phyloP scores from a whole-genome alignment of 2,329 filamentous ascomycete species.

The Fusarium agapanthi region DNA sequence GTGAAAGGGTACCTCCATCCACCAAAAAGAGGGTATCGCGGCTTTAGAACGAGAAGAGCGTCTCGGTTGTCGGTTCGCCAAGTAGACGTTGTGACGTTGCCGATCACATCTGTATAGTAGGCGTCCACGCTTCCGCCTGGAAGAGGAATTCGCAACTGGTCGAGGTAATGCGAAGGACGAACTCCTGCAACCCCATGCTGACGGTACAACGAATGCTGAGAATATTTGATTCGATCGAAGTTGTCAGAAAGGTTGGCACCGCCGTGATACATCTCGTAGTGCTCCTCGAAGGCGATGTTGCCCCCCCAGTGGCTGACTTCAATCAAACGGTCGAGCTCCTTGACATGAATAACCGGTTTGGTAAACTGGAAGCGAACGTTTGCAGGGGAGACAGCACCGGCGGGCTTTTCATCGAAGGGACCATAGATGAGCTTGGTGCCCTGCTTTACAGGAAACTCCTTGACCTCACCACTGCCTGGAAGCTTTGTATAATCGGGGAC shows the following conservation, averaged over 20 bases:
- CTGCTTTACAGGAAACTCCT: constrained; percentile 78
- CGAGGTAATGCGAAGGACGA: constrained; percentile 79
- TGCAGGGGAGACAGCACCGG: constrained; percentile 76
- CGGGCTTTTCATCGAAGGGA: constrained; percentile 83
- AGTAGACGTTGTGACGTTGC: constrained; percentile 92
- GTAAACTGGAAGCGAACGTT: constrained; percentile 94
- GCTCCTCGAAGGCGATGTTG: constrained; percentile 93
- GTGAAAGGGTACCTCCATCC: constrained; percentile 99
- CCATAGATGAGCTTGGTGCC: constrained; percentile 90
- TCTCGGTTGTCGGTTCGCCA: constrained; percentile 83
- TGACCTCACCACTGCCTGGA: constrained; percentile 65
- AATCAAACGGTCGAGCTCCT: constrained; percentile 84
- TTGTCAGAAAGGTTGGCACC: constrained; percentile 79
- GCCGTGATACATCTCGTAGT: constrained; percentile 87
- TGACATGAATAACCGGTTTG: constrained; percentile 84
- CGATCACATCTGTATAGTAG: constrained; percentile 96
- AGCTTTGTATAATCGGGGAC: constrained; percentile 88
- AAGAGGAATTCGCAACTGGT: constrained; percentile 82
- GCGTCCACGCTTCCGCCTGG: constrained; percentile 81
- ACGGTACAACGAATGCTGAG: constrained; percentile 72
- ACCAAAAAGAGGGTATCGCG: constrained; percentile 94
- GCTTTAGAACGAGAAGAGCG: constrained; percentile 88
- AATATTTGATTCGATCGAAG: constrained; percentile 82
- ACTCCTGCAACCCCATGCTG: constrained; percentile 49
- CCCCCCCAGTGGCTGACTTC: constrained; percentile 99